Evolutionary conservation across 257 asterid species (phyloP), one percentile per base, ranked within the genome.

Genomic region (Solanum lycopersicoides): DNA sequence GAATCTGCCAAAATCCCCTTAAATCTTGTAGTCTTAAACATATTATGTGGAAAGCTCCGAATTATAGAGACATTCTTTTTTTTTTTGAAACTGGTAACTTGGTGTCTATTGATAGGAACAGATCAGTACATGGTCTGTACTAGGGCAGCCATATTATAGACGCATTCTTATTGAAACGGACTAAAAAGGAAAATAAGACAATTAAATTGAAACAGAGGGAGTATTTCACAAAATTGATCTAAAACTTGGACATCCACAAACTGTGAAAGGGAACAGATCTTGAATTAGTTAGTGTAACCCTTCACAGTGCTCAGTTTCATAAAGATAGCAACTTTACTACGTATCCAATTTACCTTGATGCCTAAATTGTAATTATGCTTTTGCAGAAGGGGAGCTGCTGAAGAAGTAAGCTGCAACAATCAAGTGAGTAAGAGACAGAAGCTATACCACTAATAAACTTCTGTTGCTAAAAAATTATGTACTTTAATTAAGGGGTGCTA

Each of bases 331-430:
- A 15, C 34, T 45, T 45, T 47, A 79, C 66, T 15, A 79, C 41
- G 1, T 80, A 80, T 69, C 66, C 12, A 37, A 21, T 45, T 74
- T 74, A 39, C 34, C 53, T 74, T 47, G 45, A 50, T 11, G 69
- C 85, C 85, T 50, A 82, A 82, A 47, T 11, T 32, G 44, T 50
- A 3, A 32, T 47, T 32, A 50, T 6, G 28, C 42, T 50, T 82
- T 82, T 82, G 85, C 85, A 82, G 69, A 82, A 28, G 20, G 85
- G 11, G 32, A 82, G 85, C 69, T 82, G 85, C 85, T 82, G 85
- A 82, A 82, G 45, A 82, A 30, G 12, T 50, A 79, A 44, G 11
- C 28, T 82, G 44, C 44, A 82, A 30, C 4, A 82, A 21, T 50
- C 42, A 30, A 30, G 59, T 82, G 15, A 82, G 35, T 16, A 30